Evolutionary conservation across 495 filamentous ascomycete genomes (phyloP).

Genomic region (Evernia prunastri): DNA sequence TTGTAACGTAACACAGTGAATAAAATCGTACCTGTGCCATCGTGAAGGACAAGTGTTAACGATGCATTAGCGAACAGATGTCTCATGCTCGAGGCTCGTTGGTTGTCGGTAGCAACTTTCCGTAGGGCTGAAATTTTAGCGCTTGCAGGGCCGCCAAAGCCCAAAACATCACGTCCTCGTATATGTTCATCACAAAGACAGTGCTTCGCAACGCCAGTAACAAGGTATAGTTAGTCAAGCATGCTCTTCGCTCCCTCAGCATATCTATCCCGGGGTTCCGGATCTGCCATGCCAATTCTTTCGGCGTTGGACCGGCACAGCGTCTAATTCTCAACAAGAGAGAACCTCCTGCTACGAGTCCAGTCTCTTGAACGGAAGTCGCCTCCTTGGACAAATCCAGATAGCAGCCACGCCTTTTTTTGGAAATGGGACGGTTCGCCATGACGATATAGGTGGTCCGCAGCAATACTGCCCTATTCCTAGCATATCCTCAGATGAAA

Average conservation of each 20-base stretch:
- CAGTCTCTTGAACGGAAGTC: not conserved
- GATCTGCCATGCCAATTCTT: not conserved
- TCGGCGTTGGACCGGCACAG: not conserved
- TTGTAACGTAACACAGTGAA: not conserved
- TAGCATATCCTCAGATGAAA: slow-evolving; percentile 19
- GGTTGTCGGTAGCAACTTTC: slow-evolving; percentile 15
- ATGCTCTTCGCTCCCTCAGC: slow-evolving; percentile 4
- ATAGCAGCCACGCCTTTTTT: not conserved
- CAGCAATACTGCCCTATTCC: slow-evolving; percentile 6
- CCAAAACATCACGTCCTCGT: slow-evolving; percentile 20
- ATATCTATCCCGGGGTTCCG: not conserved
- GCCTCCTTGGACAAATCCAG: not conserved
- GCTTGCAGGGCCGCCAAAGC: slow-evolving; percentile 16
- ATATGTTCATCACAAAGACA: not conserved
- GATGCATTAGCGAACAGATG: not conserved
- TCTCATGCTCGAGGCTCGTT: slow-evolving; percentile 5
- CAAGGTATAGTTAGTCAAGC: slow-evolving; percentile 7
- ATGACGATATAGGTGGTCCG: slow-evolving; percentile 7
- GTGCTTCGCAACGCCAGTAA: not conserved
- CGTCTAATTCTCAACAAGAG: slow-evolving; percentile 8
- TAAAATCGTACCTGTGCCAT: slow-evolving; percentile 15
- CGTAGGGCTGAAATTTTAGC: slow-evolving; percentile 10
- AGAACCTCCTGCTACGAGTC: not conserved
- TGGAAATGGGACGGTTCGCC: not conserved
- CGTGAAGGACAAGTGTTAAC: not conserved